Base-by-base conservation (phyloP, 768 basidiomycete genomes). In the Sistotremastrum niveocremeum region DNA sequence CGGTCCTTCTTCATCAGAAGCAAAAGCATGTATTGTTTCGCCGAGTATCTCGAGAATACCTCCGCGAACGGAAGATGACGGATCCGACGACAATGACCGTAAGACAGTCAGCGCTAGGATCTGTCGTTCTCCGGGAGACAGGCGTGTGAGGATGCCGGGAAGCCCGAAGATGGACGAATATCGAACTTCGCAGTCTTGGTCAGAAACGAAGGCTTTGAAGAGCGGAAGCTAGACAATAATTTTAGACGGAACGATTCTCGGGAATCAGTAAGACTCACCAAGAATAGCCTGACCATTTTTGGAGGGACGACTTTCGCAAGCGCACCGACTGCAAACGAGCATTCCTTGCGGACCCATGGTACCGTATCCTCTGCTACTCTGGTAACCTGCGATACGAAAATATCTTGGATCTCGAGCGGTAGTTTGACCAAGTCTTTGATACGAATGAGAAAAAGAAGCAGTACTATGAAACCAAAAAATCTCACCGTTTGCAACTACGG, bases 21-120 rank as follows among this genome's bases (percentile, higher is more conserved):
- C 70, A 60, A 97, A 97, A 8, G 85, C 77, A 58, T 84, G 77
- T 46, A 95, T 72, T 34, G 94, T 79, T 62, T 95, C 91, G 2
- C 91, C 93, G 4, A 95, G 71, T 20, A 86, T 73, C 57, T 95
- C 91, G 33, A 94, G 71, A 3, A 83, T 78, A 3, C 84, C 86
- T 10, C 74, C 74, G 20, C 87, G 81, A 29, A 95, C 89, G 11
- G 73, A 68, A 4, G 73, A 61, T 20, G 73, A 71, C 38, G 73
- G 69, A 59, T 93, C 88, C 29, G 59, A 60, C 11, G 78, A 71
- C 28, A 94, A 74, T 2, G 73, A 67, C 4, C 75, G 46, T 34
- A 88, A 64, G 0, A 81, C 79, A 40, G 76, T 70, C 45, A 88
- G 60, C 2, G 86, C 84, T 7, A 88, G 70, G 6, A 65, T 56